These are phyloP conservation scores for Reutealis trisperma DNA, from an alignment of 345 rosid genomes.

Conservation along the genomic window DNA sequence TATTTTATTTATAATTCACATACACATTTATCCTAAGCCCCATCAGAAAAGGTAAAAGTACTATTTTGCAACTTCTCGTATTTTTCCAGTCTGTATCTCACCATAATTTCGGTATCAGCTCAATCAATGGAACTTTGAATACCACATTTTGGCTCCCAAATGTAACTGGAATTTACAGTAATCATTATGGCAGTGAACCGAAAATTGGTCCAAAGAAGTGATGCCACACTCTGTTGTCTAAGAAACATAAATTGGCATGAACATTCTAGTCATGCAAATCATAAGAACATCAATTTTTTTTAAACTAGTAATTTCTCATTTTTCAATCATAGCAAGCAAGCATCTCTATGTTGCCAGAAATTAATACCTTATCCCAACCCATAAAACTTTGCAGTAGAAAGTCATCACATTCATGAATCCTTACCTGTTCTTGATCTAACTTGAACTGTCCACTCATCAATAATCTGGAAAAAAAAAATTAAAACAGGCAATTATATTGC, in stretches of 20 bases:
- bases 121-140: background rate
- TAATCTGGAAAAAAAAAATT: constrained; percentile 45
- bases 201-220: background rate
- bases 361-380: background rate
- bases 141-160: background rate
- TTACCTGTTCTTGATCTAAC: constrained; percentile 72
- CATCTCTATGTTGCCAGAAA: background rate
- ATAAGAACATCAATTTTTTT: background rate
- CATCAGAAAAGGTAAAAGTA: background rate
- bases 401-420: background rate
- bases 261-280: background rate
- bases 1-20: background rate
- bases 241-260: background rate
- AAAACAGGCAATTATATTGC: background rate
- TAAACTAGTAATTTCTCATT: background rate
- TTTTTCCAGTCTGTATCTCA: background rate
- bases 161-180: background rate
- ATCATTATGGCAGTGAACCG: background rate
- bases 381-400: background rate
- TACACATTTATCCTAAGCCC: background rate
- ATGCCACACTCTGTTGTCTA: background rate
- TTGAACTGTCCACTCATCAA: constrained; percentile 86
- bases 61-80: background rate
- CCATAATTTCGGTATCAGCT: background rate
- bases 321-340: background rate